These are phyloP conservation scores for Boletus subcaerulescens DNA, from an alignment of 768 basidiomycete genomes.

Conservation along the genomic window DNA sequence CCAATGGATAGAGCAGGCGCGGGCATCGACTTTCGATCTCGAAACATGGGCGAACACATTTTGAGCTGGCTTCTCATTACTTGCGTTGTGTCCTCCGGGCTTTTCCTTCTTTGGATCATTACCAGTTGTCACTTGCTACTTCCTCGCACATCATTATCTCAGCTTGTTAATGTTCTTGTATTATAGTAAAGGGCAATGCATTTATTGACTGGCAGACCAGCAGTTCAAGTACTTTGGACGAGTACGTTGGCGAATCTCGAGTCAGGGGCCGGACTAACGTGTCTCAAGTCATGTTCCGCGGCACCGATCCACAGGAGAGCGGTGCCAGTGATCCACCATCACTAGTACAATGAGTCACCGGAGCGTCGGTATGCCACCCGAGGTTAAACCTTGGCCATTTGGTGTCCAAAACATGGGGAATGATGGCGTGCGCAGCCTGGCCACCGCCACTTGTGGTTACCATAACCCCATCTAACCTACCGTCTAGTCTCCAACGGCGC, in stretches of 20 bases:
- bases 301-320: too few species aligned
- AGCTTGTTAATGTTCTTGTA: slow-evolving; percentile 30
- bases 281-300: too few species aligned
- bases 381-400: too few species aligned
- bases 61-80: slow-evolving; percentile 34
- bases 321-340: too few species aligned
- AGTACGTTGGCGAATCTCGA: neutral
- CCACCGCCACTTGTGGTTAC: too few species aligned
- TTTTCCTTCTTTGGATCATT: slow-evolving; percentile 19
- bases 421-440: too few species aligned
- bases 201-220: slow-evolving; percentile 1
- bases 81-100: slow-evolving; percentile 1
- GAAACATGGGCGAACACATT: slow-evolving; percentile 80
- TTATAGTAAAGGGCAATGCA: slow-evolving; percentile 23
- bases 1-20: slow-evolving; percentile 68
- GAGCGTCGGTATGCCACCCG: too few species aligned
- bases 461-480: too few species aligned
- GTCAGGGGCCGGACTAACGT: too few species aligned
- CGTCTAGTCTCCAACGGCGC: too few species aligned
- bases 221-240: neutral
- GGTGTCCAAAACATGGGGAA: too few species aligned
- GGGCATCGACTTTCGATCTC: slow-evolving; percentile 61
- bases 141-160: slow-evolving; percentile 31
- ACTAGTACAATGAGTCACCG: too few species aligned
- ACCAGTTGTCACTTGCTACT: slow-evolving; percentile 29